These are phyloP conservation scores for Penicillium atrosanguineum DNA, from an alignment of 495 filamentous ascomycete species.

Conservation along the genomic window DNA sequence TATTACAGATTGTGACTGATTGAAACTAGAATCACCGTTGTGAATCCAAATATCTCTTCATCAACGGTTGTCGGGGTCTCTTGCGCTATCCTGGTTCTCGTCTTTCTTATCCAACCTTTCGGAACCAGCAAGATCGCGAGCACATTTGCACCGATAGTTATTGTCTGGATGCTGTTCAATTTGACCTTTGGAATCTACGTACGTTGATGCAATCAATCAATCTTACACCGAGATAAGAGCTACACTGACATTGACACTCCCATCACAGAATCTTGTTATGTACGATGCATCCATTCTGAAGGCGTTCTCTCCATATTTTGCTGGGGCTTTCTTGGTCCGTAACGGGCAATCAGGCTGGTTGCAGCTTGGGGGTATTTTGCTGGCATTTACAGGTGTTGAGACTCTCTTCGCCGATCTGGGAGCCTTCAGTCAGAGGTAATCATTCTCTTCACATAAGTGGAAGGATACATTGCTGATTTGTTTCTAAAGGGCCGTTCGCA, in stretches of 20 bases:
- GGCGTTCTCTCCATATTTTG: slow-evolving; percentile 68
- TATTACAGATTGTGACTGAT: slow-evolving; percentile 10
- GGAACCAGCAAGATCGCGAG: slow-evolving; percentile 61
- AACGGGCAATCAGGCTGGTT: slow-evolving; percentile 61
- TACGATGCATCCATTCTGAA: slow-evolving; percentile 63
- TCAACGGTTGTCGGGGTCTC: slow-evolving; percentile 60
- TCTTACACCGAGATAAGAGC: too few relatives aligned
- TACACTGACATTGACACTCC: background rate
- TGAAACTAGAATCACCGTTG: slow-evolving; percentile 39
- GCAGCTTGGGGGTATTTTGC: slow-evolving; percentile 63
- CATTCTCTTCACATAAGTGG: background rate
- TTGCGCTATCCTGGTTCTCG: slow-evolving; percentile 63
- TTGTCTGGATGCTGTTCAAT: slow-evolving; percentile 71
- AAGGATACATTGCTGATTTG: background rate
- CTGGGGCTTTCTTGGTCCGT: slow-evolving; percentile 56
- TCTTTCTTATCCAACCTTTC: slow-evolving; percentile 67
- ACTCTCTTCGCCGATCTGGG: slow-evolving; percentile 71
- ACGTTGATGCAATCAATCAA: background rate
- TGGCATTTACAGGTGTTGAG: slow-evolving; percentile 66
- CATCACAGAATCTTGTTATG: slow-evolving; percentile 49
- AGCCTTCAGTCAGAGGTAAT: slow-evolving; percentile 53
- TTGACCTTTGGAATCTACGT: slow-evolving; percentile 63
- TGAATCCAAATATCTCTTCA: slow-evolving; percentile 30
- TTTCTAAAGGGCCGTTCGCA: slow-evolving; percentile 49
- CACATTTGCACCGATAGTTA: slow-evolving; percentile 67